Base-by-base conservation (phyloP, 495 filamentous ascomycete species). In the Hypoxylon perforatum region DNA sequence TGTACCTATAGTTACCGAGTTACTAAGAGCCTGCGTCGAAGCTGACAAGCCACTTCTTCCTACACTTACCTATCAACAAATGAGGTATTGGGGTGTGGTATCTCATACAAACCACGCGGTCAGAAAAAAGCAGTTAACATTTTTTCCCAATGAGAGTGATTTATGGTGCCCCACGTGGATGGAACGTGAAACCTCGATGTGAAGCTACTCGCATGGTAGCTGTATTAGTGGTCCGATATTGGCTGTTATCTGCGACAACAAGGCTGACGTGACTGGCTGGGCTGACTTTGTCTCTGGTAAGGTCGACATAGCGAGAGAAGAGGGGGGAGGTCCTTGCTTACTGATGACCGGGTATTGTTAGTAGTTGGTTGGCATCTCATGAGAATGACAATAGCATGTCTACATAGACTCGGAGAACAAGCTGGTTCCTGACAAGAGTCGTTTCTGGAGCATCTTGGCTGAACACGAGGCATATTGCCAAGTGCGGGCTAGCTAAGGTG, bases 251-350 rank as follows among this genome's bases (percentile, higher is more conserved):
- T 60, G 23, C 23, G 19, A 54, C 42, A 53, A 51, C 63, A 19
- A 69, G 66, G 61, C 61, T 61, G 63, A 61, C 52, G 17, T 9
- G 33, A 51, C 23, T 58, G 55, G 62, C 45, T 66, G 39, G 56
- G 63, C 63, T 59, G 65, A 63, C 44, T 63, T 8, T 38, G 42
- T 46, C 22, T 14, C 23, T 42, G 65, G 55, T 33, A 39, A 46
- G 18, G 36, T 45, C 52, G 8, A 33, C 41, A 41, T 22, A 15
- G 12, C 0, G 4, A 56, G 10, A 35, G 17, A 46, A 35, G 49
- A 8, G 48, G 38, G 36, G 6, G 11, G 28, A 9, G 3, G 30
- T 33, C 30, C n/a, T 47, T 25, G 19, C 12, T 51, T 42, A 36
- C 15, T 33, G 17, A 21, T 42, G 21, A 14, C 45, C 36, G 28